Evolutionary conservation across 1,284 basidiomycete genomes (phyloP), one percentile per base, ranked within the genome.

Genomic region (Ceratobasidium sp.): DNA sequence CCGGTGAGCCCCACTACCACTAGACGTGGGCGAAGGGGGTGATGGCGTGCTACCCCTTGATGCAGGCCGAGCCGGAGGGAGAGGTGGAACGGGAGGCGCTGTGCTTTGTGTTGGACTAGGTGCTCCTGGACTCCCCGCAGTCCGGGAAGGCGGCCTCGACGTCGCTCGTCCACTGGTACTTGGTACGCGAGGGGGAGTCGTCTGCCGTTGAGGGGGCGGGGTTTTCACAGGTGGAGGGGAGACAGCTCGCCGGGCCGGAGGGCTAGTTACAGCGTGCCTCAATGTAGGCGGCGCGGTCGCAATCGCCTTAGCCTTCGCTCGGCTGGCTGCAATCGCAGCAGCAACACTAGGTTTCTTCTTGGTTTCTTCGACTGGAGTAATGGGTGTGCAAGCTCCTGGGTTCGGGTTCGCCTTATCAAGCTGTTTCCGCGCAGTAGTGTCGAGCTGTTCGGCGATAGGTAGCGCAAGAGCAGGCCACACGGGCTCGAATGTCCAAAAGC

Each of bases 321-420:
- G 87, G 80, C 91, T 94, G 17, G 93, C 93, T 56, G 93, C 93
- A 79, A 94, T 94, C 41, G 91, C 90, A 27, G 93, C 92, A 51
- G 92, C 92, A 73, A 94, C 85, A 77, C 91, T 93, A 67, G 87
- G 88, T 82, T 93, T 94, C 84, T 93, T 94, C 27, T 83, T 79
- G 29, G 56, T 56, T 54, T 71, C 67, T 31, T 71, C 67, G 27
- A 60, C 67, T 8, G 73, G 36, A 0, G 75, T 56, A 31, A 73
- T 66, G 22, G 76, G 77, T 33, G 69, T 71, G 65, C 71, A 66
- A 36, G 62, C 81, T 33, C 85, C 83, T 7, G 88, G 86, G 78
- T 89, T 85, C 0, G 94, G 93, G 79, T 93, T 92, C 0, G 86
- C 90, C 82, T 93, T 96, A 80, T 97, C 95, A 24, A 99, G 84